Evolutionary conservation across 768 basidiomycete species (phyloP), one percentile per base, ranked within the genome.

Genomic region (Kwoniella sp.): DNA sequence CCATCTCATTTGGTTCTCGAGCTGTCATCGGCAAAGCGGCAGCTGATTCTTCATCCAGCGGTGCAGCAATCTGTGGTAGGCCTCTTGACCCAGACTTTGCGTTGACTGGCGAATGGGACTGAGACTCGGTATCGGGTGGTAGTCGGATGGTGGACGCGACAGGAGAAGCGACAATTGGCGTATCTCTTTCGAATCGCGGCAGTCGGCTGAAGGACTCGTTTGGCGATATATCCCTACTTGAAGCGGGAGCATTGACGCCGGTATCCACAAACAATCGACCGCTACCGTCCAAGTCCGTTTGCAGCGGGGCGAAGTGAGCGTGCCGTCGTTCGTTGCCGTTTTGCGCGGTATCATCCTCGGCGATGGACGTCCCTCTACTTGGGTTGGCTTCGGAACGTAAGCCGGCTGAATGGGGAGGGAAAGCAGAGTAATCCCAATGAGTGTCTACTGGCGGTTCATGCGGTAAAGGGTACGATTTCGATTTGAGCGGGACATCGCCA

Each of bases 391-490:
- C 38, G 22, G 23, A 26, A 5, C 47, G 47, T 11, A 41, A 23
- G 4, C 25, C 26, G 26, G n/a, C 22, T n/a, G 58, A 20, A 9
- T 51, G 2, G 53, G 38, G 25, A 20, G 26, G 22, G n/a, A 23
- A 57, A 13, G 58, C 30, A 4, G 26, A 28, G 55, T 29, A 50
- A 5, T 57, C 60, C 69, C 60, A 63, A 20, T 30, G n/a, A 2
- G 31, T 30, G 34, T 65, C 63, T 8, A 52, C 5, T 5, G 47
- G 41, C 7, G 64, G 29, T 8, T 47, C 58, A 29, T 52, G 17
- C 26, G 57, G 63, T 29, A 55, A 22, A 29, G 68, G 66, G 55
- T 65, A 69, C 1, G 69, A 55, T 55, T 71, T 71, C 29, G 71
- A 68, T 51, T 70, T 73, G 23, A 54, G 41, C 2, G 70, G 70